phyloP scores from a whole-genome alignment of 345 rosid species.

The Rhodamnia argentea region DNA sequence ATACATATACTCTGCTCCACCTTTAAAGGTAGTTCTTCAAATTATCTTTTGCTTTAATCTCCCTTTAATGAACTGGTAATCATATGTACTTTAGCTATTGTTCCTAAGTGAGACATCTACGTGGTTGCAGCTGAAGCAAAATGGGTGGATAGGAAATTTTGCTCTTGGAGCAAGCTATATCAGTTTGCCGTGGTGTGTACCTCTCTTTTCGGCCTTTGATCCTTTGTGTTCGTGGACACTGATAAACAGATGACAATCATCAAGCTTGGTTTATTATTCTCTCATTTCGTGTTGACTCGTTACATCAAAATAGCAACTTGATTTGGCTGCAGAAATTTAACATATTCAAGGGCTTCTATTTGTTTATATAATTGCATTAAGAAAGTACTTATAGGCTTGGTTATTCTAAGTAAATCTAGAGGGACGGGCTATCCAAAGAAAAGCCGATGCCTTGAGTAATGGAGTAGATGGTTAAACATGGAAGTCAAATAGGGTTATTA shows the following conservation, averaged over 20 bases:
- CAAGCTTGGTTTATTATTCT: neutral
- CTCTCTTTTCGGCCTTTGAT: neutral
- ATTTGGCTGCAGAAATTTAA: neutral
- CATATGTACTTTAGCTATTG: neutral
- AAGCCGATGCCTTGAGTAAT: neutral
- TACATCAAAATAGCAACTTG: neutral
- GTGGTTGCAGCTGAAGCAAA: conserved; percentile 80
- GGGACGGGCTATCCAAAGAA: neutral
- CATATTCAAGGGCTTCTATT: neutral
- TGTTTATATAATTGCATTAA: neutral
- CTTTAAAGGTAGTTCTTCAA: conserved; percentile 53
- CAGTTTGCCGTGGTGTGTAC: conserved; percentile 82
- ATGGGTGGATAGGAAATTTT: conserved; percentile 96
- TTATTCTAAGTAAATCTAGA: neutral
- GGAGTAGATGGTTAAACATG: neutral
- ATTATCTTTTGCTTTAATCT: neutral
- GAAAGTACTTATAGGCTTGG: neutral
- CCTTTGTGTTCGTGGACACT: neutral
- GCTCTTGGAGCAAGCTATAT: conserved; percentile 97
- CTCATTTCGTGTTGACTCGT: neutral
- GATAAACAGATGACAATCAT: neutral
- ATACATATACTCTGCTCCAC: conserved; percentile 96
- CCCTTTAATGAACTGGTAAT: neutral
- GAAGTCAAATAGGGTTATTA: neutral
- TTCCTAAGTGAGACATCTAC: neutral